phyloP scores from a whole-genome alignment of 2,329 filamentous ascomycete species.

The Cladosporium austrohemisphaericum region DNA sequence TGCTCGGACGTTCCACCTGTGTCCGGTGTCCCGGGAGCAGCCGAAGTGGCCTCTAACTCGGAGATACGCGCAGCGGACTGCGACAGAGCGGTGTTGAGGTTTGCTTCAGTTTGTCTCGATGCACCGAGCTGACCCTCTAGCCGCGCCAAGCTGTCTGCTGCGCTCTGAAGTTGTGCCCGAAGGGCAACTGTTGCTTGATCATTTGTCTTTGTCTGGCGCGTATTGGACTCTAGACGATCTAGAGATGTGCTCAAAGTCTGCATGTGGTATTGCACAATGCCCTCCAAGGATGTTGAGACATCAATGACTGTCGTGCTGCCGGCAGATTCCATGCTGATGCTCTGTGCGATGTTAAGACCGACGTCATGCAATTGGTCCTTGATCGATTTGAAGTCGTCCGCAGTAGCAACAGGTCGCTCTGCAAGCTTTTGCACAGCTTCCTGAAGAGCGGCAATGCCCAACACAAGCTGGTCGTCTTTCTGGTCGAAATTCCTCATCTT shows the following conservation, averaged over 20 bases:
- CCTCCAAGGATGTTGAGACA: background rate
- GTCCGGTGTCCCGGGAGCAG: background rate
- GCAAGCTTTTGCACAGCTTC: background rate
- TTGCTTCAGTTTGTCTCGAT: background rate
- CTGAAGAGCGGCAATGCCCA: background rate
- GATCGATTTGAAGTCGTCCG: background rate
- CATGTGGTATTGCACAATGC: background rate
- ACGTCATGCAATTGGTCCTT: background rate
- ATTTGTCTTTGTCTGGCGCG: background rate
- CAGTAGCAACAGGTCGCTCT: background rate
- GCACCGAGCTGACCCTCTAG: background rate
- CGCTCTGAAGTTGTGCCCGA: background rate
- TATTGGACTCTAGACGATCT: background rate
- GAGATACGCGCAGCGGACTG: background rate
- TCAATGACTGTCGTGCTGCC: background rate
- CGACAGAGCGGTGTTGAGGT: background rate
- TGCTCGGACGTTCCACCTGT: background rate
- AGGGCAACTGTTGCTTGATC: background rate
- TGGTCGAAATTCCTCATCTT: background rate
- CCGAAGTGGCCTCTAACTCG: background rate
- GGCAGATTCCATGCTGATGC: background rate
- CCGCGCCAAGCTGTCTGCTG: background rate
- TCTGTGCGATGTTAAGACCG: background rate
- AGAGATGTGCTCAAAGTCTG: background rate
- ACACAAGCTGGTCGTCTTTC: background rate